Base-by-base conservation (phyloP, 1,139 yeast species). In the Geotrichum macrosporum region DNA sequence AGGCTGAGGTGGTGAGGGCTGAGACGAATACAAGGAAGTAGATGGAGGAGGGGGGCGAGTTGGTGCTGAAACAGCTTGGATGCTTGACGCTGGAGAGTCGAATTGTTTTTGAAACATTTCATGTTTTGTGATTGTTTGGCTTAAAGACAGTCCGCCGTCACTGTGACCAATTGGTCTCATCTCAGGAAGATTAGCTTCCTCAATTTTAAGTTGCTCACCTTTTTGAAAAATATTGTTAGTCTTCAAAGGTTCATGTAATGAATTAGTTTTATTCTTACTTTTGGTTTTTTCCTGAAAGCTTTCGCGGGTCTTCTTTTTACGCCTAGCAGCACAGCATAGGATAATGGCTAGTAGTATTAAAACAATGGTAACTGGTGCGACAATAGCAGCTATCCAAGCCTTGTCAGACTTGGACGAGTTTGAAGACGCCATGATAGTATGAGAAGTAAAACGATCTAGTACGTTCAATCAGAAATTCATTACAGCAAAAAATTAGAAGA, bases 331-430 rank as follows among this genome's bases (percentile, higher is more conserved):
- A 26, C 40, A 26, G n/a, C 30, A 29, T 5, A 36, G 22, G 15
- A 47, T n/a, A 5, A 43, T 4, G 18, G 37, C 13, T 9, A 36
- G 35, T 1, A 43, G 6, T 12, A 44, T 5, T 4, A 44, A 24
- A n/a, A 44, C 42, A 5, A 52, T 55, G n/a, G 51, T 54, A 2
- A 56, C 53, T 4, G 63, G 64, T n/a, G 54, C 62, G 5, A 60
- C 61, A 30, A 58, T 57, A 8, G 63, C 62, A 2, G 57, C 61
- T 13, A 60, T 57, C 61, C 60, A 57, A 15, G 53, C 42, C 22
- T 48, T 50, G 35, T 35, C 22, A 32, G 30, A 15, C 12, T 22
- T 22, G 10, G 35, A 5, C 5, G 24, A 15, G 21, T 18, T 15
- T 6, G n/a, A 9, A 26, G 33, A 37, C 9, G n/a, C 26, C 24